Conservation (phyloP, 768 basidiomycete species). For the Tylopilus vinaceipallidus region DNA sequence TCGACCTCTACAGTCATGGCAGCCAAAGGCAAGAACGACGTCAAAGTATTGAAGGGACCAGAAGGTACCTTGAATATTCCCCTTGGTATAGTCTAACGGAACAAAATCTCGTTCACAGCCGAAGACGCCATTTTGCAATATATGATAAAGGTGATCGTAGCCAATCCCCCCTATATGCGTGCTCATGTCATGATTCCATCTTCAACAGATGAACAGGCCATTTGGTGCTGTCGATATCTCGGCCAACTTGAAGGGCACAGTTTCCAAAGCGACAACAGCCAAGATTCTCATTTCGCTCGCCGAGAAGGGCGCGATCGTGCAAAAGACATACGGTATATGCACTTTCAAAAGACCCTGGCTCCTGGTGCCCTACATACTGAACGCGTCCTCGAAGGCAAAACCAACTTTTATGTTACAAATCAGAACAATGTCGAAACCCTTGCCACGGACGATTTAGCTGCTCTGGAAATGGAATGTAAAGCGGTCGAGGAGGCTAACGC, state of each 20-base stretch:
- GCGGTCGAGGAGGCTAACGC: conserved; percentile 60
- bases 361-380: not conserved
- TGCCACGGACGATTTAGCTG: conserved; percentile 56
- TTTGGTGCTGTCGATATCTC: conserved; percentile 90
- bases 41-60: conserved; percentile 70
- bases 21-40: conserved; percentile 52
- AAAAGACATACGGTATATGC: conserved; percentile 75
- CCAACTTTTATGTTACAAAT: conserved; percentile 83
- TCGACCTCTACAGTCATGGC: conserved; percentile 28
- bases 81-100: not conserved
- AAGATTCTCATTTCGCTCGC: conserved; percentile 80
- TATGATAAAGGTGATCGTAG: conserved; percentile 56
- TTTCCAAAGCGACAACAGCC: conserved; percentile 80
- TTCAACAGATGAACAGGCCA: conserved; percentile 81
- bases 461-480: conserved; percentile 59
- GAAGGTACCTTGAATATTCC: conserved; percentile 48
- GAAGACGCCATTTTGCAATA: conserved; percentile 79
- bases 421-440: conserved; percentile 70
- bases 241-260: conserved; percentile 86
- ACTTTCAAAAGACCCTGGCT: not conserved
- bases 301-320: conserved; percentile 79
- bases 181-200: not conserved
- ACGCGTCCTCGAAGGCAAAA: conserved; percentile 56
- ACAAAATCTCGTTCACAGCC: conserved; percentile 38
- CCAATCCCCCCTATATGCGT: conserved; percentile 4